Evolutionary conservation across 2,329 filamentous ascomycete genomes (phyloP), one percentile per base, ranked within the genome.

Genomic region (Trichoderma semiorbis): DNA sequence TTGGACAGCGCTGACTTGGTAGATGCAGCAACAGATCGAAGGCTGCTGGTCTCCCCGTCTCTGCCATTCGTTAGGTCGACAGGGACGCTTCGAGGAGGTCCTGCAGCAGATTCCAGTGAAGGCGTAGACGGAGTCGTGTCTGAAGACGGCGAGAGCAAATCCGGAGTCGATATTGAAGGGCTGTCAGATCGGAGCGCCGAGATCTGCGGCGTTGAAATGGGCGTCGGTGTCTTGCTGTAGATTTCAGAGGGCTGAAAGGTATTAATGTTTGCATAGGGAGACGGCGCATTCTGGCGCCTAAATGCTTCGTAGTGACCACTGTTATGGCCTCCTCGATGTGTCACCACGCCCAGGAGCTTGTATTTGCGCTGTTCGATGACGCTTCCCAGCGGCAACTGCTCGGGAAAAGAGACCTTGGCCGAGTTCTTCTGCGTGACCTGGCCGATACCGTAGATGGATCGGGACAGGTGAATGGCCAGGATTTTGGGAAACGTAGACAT

Each of bases 281-380:
- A 84, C 65, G 91, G 89, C 10, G 93, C 83, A 72, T 93, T 92
- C 81, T 98, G 96, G 47, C 96, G 89, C 39, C 96, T 89, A 81
- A 98, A 98, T 1, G 94, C 95, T 80, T 99, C 96, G 83, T 99
- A 99, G 79, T 99, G 96, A 1, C 96, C 96, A 77, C 94, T 97
- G 78, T 97, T 92, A 80, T 99, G 96, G 74, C 93, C 97, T 47
- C 96, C 96, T 78, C 97, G 97, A 79, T 99, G 96, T 26, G 93
- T 97, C 43, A 99, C 94, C 43, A 97, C 89, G 14, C 92, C 94
- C 0, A 97, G 87, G 6, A 99, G 85, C 77, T 91, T 93, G 82
- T 98, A 99, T 78, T 89, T 92, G 74, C 90, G 92, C 77, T 92
- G 90, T 71, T 92, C 88, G 57, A 96, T 82, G 28, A 98, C 84